These are phyloP conservation scores for Lentinula sp. DNA, from an alignment of 768 basidiomycete species.

Conservation along the genomic window DNA sequence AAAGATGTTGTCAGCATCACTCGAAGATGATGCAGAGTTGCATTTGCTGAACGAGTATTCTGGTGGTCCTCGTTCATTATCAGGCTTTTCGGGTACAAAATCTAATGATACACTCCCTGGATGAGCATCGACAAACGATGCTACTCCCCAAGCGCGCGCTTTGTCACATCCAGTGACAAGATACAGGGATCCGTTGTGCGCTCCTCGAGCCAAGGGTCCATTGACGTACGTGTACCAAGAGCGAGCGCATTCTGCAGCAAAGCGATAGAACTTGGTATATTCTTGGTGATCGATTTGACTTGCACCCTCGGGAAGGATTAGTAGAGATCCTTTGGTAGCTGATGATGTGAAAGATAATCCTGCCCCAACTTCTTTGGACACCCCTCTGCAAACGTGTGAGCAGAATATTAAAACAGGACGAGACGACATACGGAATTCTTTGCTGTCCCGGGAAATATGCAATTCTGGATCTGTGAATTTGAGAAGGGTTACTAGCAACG, in stretches of 20 bases:
- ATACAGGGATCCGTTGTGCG: constrained; percentile 23
- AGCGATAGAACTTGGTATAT: constrained; percentile 16
- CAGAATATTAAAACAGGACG: too few relatives aligned
- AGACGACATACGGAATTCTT: neutral
- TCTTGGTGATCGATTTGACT: constrained; percentile 19
- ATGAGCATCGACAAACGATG: constrained; percentile 9
- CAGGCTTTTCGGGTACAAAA: neutral
- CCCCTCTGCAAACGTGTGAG: neutral
- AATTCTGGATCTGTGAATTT: neutral
- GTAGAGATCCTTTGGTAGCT: constrained; percentile 22
- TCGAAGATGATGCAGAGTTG: neutral
- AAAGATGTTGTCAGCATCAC: neutral
- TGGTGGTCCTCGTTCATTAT: neutral
- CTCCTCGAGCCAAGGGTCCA: constrained; percentile 14
- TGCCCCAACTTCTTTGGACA: neutral
- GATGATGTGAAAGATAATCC: constrained; percentile 12
- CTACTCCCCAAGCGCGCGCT: constrained; percentile 22
- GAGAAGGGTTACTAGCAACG: neutral
- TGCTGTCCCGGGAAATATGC: neutral
- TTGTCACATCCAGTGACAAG: constrained; percentile 25
- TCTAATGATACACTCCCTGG: neutral
- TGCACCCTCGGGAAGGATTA: constrained; percentile 28
- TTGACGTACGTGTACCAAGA: constrained; percentile 26
- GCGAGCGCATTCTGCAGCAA: constrained; percentile 18
- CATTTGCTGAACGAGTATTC: neutral